phyloP scores from a whole-genome alignment of 345 rosid genomes.

The Jatropha curcas region DNA sequence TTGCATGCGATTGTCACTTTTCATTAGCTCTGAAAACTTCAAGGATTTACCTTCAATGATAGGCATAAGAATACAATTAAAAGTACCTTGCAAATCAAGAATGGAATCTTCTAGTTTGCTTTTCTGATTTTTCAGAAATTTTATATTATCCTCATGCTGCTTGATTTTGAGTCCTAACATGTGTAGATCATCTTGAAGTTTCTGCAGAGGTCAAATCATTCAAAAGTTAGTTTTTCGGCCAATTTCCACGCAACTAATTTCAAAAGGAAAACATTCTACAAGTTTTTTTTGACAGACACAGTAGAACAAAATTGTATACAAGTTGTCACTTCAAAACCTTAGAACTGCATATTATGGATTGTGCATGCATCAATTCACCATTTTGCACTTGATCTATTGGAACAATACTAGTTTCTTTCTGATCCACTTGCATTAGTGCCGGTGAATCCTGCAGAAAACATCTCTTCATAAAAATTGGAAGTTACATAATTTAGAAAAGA shows the following conservation, averaged over 20 bases:
- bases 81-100: constrained; percentile 61
- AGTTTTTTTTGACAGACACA: neutral
- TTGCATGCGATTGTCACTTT: neutral
- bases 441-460: constrained; percentile 18
- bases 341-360: constrained; percentile 18
- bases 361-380: constrained; percentile 15
- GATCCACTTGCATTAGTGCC: constrained; percentile 20
- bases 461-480: neutral
- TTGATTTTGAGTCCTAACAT: constrained; percentile 59
- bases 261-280: neutral
- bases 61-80: neutral
- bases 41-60: neutral
- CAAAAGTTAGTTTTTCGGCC: neutral
- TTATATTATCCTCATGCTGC: constrained; percentile 62
- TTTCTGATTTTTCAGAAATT: constrained; percentile 48
- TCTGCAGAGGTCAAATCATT: constrained; percentile 36
- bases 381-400: constrained; percentile 19
- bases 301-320: neutral
- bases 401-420: constrained; percentile 18
- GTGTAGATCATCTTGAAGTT: constrained; percentile 70
- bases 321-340: constrained; percentile 17
- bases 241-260: neutral
- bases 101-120: constrained; percentile 60
- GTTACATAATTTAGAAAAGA: neutral
- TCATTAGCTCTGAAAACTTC: constrained; percentile 5